These are phyloP conservation scores for Psilocybe cubensis DNA, from an alignment of 768 basidiomycete genomes.

Conservation along the genomic window DNA sequence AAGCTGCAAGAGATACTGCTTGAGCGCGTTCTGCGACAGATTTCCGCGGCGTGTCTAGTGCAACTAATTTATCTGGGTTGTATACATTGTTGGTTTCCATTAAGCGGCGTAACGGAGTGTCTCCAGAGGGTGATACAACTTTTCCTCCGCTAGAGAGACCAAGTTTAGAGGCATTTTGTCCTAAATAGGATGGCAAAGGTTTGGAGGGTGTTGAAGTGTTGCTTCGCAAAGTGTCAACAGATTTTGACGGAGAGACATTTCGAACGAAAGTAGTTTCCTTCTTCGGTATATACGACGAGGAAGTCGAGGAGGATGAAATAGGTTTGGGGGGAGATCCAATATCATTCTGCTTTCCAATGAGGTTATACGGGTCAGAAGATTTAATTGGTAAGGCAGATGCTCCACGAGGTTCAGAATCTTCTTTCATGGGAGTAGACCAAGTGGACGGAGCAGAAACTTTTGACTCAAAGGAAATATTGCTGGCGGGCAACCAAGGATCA, in stretches of 20 bases:
- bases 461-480: background rate
- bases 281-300: conserved; percentile 11
- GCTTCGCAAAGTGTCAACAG: conserved; percentile 10
- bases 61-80: conserved; percentile 22
- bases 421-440: background rate
- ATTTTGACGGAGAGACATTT: conserved; percentile 6
- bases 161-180: background rate
- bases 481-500: background rate
- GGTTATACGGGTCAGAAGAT: background rate
- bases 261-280: background rate
- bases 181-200: conserved; percentile 20
- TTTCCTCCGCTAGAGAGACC: background rate
- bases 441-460: background rate
- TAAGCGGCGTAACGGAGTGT: conserved; percentile 23
- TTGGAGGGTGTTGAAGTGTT: conserved; percentile 8
- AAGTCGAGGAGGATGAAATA: background rate
- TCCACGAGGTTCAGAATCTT: background rate
- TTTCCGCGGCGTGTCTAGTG: conserved; percentile 17
- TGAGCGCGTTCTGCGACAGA: conserved; percentile 37
- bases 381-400: background rate
- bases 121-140: conserved; percentile 3
- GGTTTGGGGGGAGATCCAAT: conserved; percentile 6
- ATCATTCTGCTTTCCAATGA: background rate
- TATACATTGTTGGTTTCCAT: conserved; percentile 28
- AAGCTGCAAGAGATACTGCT: conserved; percentile 75